A percentile compares a stretch with the other conserved stretches of the same genome.
Evolutionary conservation across 2,329 filamentous ascomycete genomes (phyloP).

Genomic region (Aspergillus sp.): DNA sequence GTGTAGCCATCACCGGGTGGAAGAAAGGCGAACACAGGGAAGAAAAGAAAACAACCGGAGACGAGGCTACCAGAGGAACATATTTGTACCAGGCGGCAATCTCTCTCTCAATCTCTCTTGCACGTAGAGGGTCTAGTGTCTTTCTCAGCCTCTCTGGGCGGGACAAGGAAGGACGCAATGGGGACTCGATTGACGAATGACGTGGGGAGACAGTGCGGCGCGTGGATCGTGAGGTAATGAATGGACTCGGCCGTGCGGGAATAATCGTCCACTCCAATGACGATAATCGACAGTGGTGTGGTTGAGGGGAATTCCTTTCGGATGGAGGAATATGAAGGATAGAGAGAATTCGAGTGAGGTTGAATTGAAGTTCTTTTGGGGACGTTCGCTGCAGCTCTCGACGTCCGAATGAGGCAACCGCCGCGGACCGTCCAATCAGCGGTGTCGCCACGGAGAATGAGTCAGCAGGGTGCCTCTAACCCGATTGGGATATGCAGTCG

Average conservation of each 20-base stretch:
- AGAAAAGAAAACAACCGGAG: slow-evolving; percentile 1
- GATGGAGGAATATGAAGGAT: no score
- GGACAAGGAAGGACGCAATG: not conserved
- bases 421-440: no score
- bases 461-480: no score
- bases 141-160: not conserved
- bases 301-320: no score
- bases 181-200: slow-evolving; percentile 5
- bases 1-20: slow-evolving; percentile 26
- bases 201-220: not conserved
- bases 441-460: no score
- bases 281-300: no score
- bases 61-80: slow-evolving; percentile 10
- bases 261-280: not conserved
- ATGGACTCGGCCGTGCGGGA: not conserved
- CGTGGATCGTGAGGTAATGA: not conserved
- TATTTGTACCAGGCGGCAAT: slow-evolving; percentile 4
- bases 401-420: no score
- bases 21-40: not conserved
- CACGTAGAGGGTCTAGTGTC: not conserved
- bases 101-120: not conserved
- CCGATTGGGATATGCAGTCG: no score
- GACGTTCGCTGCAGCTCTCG: no score
- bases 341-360: no score
- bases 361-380: no score